Percentiles rank a stretch among this genome's conserved stretches.
phyloP scores from a whole-genome alignment of 371 early-diverging fungal genomes.

The Apophysomyces trapeziformis region DNA sequence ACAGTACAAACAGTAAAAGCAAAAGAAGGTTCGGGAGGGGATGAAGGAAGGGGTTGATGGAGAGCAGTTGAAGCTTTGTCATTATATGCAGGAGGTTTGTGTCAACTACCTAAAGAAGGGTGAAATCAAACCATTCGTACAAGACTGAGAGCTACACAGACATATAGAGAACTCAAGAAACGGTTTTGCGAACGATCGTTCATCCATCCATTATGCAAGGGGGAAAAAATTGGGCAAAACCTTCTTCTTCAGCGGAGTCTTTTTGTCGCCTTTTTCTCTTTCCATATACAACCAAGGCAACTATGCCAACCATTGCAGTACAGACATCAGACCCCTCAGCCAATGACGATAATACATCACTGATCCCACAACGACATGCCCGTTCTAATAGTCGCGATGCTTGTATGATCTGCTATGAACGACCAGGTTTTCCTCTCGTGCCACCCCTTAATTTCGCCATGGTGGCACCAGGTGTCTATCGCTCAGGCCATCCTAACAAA shows the following conservation, averaged over 20 bases:
- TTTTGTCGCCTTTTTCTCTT: not conserved
- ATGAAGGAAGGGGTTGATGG: not conserved
- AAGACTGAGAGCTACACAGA: too few relatives aligned
- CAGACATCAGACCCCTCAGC: slow-evolving; percentile 18
- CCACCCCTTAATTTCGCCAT: slow-evolving; percentile 92
- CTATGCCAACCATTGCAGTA: slow-evolving; percentile 27
- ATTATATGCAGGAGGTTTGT: not conserved
- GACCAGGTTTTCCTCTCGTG: slow-evolving; percentile 62
- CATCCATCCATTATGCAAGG: too few relatives aligned
- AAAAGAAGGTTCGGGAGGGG: not conserved
- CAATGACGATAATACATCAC: slow-evolving; percentile 13
- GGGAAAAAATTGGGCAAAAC: too few relatives aligned
- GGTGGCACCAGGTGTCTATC: slow-evolving; percentile 85
- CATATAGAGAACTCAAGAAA: too few relatives aligned
- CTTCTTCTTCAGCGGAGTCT: not conserved
- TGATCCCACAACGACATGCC: slow-evolving; percentile 14
- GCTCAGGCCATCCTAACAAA: slow-evolving; percentile 86
- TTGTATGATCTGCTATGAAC: slow-evolving; percentile 46
- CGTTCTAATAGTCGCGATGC: slow-evolving; percentile 16
- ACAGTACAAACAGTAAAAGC: not conserved
- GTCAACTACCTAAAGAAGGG: too few relatives aligned
- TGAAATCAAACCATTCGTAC: too few relatives aligned
- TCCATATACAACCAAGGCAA: not conserved
- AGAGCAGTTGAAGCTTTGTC: too few relatives aligned
- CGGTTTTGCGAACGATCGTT: too few relatives aligned